Evolutionary conservation across 768 basidiomycete genomes (phyloP).

Genomic region (Hericium coralloides): DNA sequence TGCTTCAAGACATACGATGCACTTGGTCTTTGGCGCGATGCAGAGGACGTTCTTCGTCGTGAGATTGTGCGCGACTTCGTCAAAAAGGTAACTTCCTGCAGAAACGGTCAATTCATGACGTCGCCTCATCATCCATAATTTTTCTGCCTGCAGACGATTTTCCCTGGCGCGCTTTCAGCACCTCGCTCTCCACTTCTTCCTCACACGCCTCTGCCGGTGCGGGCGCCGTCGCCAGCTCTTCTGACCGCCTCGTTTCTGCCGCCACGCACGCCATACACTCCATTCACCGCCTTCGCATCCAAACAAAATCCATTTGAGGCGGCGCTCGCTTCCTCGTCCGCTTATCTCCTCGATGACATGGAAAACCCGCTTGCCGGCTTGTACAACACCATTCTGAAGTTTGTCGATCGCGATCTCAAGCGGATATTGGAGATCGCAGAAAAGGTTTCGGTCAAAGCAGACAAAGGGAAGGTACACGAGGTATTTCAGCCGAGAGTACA

Average conservation of each 20-base stretch:
- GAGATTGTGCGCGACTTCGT: conserved; percentile 71
- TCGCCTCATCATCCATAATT: not conserved
- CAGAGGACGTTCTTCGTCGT: conserved; percentile 75
- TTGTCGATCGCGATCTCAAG: conserved; percentile 67
- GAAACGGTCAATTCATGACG: not conserved
- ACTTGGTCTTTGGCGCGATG: conserved; percentile 76
- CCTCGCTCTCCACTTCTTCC: conserved; percentile 73
- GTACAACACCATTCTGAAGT: conserved; percentile 76
- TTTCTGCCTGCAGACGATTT: conserved; percentile 49
- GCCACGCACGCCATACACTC: conserved; percentile 47
- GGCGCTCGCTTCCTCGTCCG: conserved; percentile 19
- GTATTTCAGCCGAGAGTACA: not conserved
- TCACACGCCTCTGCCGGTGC: conserved; percentile 54
- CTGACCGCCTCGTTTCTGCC: conserved; percentile 36
- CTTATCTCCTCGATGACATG: conserved; percentile 52
- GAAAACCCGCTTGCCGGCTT: conserved; percentile 65
- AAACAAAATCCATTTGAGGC: conserved; percentile 33
- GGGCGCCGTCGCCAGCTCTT: conserved; percentile 19
- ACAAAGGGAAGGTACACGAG: conserved; percentile 2
- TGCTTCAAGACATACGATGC: conserved; percentile 74
- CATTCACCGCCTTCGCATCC: conserved; percentile 37
- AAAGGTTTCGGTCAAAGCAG: conserved; percentile 40
- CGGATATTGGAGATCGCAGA: conserved; percentile 75
- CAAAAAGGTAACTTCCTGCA: conserved; percentile 45
- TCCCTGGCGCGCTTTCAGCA: conserved; percentile 53